phyloP scores from a whole-genome alignment of 2,329 filamentous ascomycete species.

The Claviceps cyperi region DNA sequence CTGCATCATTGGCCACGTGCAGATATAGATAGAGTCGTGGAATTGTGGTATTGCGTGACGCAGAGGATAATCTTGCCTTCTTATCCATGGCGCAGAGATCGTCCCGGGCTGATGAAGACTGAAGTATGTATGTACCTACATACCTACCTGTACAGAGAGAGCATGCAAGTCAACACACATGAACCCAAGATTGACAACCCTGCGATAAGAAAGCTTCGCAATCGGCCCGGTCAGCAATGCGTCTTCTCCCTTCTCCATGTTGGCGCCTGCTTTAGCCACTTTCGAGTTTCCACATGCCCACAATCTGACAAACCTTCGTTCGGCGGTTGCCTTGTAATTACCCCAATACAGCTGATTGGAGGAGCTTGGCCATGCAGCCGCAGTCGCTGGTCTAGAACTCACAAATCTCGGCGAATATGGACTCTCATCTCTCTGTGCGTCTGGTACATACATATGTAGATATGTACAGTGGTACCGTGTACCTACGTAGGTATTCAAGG shows the following conservation, averaged over 20 bases:
- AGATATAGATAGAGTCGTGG: no score
- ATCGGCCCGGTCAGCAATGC: background rate
- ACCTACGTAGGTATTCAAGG: no score
- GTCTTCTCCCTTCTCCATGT: background rate
- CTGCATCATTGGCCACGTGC: no score
- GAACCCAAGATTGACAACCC: background rate
- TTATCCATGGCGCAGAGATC: no score
- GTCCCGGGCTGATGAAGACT: no score
- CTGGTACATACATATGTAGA: background rate
- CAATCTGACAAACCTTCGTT: background rate
- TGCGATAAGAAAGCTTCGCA: background rate
- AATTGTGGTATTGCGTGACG: no score
- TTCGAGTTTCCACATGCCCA: background rate
- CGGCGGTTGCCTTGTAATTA: background rate
- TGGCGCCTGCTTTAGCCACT: background rate
- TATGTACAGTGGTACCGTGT: background rate
- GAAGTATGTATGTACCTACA: no score
- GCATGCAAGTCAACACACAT: no score
- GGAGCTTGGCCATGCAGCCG: background rate
- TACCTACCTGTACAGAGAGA: no score
- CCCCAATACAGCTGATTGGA: background rate
- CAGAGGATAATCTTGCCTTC: no score
- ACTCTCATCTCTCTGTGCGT: background rate
- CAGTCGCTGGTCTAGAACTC: background rate
- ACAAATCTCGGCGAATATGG: background rate